These are phyloP conservation scores for Polygonum maritimum DNA, from an alignment of 148 eudicot species.

Conservation along the genomic window DNA sequence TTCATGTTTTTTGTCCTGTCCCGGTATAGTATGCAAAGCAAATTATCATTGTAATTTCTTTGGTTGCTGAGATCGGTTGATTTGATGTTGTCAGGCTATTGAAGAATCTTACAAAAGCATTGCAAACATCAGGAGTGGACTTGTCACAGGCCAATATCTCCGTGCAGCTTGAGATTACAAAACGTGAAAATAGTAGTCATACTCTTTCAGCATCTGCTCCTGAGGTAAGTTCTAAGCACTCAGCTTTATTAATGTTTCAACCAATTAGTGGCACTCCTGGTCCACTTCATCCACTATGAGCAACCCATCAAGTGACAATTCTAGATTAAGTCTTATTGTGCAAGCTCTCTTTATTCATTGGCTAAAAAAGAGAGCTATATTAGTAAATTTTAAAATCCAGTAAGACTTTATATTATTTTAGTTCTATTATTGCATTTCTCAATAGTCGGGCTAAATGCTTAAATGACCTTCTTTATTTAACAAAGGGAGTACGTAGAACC, in stretches of 20 bases:
- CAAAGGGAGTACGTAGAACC: not conserved
- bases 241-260: not conserved
- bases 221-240: slow-evolving; percentile 22
- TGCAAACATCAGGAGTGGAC: slow-evolving; percentile 89
- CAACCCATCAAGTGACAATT: not conserved
- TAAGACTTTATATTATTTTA: not conserved
- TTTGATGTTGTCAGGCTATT: slow-evolving; percentile 45
- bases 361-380: too few relatives aligned
- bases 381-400: too few relatives aligned
- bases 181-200: slow-evolving; percentile 26
- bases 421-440: not conserved
- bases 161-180: slow-evolving; percentile 73
- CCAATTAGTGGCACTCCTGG: not conserved
- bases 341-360: too few relatives aligned
- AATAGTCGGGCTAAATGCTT: too few relatives aligned
- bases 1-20: not conserved
- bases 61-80: not conserved
- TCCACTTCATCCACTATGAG: not conserved
- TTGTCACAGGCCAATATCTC: slow-evolving; percentile 72
- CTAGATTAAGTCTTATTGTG: not conserved
- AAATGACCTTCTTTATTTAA: too few relatives aligned
- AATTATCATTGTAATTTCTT: not conserved
- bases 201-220: slow-evolving; percentile 15
- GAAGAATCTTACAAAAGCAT: slow-evolving; percentile 52
- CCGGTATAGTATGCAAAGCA: not conserved